A percentile compares a stretch with the other conserved stretches of the same genome.
Conservation (phyloP, 2,329 filamentous ascomycete species). For the Coniella vitis region DNA sequence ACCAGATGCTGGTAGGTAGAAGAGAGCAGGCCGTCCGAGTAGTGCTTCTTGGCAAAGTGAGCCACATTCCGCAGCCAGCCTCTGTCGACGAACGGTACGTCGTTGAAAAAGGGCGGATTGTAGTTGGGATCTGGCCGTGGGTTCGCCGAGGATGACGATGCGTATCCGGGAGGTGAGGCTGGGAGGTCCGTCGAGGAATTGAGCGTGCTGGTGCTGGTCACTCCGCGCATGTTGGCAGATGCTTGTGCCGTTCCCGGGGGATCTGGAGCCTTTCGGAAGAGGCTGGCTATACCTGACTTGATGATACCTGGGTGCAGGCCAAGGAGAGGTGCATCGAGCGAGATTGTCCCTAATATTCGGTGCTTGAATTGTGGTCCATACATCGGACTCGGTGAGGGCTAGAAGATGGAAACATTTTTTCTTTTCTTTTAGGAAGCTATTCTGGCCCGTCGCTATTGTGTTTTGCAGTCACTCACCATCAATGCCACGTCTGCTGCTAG, state of each 20-base stretch:
- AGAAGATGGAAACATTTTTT: neutral
- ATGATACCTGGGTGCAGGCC: slow-evolving; percentile 87
- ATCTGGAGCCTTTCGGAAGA: slow-evolving; percentile 52
- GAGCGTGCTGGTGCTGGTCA: slow-evolving; percentile 18
- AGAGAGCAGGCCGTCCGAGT: slow-evolving; percentile 56
- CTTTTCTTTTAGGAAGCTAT: no score
- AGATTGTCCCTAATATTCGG: slow-evolving; percentile 71
- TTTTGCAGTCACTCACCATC: slow-evolving; percentile 35
- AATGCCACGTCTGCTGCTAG: slow-evolving; percentile 73
- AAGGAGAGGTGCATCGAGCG: slow-evolving; percentile 79
- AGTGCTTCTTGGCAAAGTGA: slow-evolving; percentile 79
- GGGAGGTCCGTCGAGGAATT: slow-evolving; percentile 9
- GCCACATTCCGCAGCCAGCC: slow-evolving; percentile 61
- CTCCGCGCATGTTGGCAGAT: slow-evolving; percentile 10
- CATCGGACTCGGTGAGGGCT: slow-evolving; percentile 30
- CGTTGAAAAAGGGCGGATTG: slow-evolving; percentile 71
- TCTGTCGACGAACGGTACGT: slow-evolving; percentile 61
- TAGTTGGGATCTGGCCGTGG: slow-evolving; percentile 53
- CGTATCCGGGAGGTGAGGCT: slow-evolving; percentile 13
- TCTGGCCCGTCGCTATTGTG: neutral
- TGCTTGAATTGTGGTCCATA: slow-evolving; percentile 51
- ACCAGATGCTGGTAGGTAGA: slow-evolving; percentile 68
- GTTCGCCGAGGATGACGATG: slow-evolving; percentile 15
- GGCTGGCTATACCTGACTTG: slow-evolving; percentile 69
- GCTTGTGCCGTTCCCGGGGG: slow-evolving; percentile 22